Evolutionary conservation across 495 filamentous ascomycete genomes (phyloP).

Genomic region (Penicillium crystallinum): DNA sequence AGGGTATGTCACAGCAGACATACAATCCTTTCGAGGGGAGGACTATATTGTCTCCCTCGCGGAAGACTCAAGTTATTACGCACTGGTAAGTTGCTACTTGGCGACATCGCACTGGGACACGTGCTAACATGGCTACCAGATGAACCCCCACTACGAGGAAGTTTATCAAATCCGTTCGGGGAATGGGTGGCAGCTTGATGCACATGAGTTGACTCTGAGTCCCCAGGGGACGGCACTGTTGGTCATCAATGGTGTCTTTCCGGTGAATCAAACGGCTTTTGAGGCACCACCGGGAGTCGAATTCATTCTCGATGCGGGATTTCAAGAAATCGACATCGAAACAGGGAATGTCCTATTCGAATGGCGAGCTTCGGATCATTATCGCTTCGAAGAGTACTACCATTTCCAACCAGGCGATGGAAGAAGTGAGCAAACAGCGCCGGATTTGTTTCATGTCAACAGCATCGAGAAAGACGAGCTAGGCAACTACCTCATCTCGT

Average conservation of each 20-base stretch:
- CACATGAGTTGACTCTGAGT: not conserved
- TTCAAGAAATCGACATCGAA: slow-evolving; percentile 39
- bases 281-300: slow-evolving; percentile 10
- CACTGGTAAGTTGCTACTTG: not conserved
- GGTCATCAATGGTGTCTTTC: not conserved
- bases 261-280: not conserved
- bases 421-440: not conserved
- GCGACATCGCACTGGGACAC: not conserved
- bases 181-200: not conserved
- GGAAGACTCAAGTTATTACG: not conserved
- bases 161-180: not conserved
- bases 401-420: not conserved
- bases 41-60: not conserved
- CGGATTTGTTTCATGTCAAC: slow-evolving; percentile 30
- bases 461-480: slow-evolving; percentile 23
- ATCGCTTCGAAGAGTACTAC: slow-evolving; percentile 10
- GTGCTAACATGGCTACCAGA: not conserved
- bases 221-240: not conserved
- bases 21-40: not conserved
- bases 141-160: not conserved
- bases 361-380: slow-evolving; percentile 25
- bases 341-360: slow-evolving; percentile 31
- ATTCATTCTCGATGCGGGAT: slow-evolving; percentile 35
- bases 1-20: not conserved
- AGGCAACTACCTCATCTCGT: slow-evolving; percentile 50